A percentile compares a stretch with the other conserved stretches of the same genome.
These are phyloP conservation scores for Diophrys sp. DNA, from an alignment of 73 alveolate species.

Conservation along the genomic window DNA sequence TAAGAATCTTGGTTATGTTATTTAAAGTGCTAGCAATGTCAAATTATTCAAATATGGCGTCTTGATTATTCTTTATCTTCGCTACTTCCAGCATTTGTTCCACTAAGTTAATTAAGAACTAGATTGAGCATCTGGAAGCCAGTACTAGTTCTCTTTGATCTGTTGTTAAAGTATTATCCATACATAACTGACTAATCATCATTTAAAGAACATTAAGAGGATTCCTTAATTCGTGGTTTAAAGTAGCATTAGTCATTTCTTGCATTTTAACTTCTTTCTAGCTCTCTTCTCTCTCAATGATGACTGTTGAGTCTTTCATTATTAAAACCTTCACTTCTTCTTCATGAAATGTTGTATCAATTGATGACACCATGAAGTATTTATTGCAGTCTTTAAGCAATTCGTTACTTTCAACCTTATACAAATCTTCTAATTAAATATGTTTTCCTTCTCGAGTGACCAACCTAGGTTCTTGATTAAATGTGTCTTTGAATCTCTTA, in stretches of 20 bases:
- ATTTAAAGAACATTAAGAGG: not conserved
- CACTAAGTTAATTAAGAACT: not conserved
- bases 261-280: not conserved
- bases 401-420: no score
- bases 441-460: no score
- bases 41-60: not conserved
- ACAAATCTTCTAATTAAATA: no score
- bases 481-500: no score
- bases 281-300: not conserved
- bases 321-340: not conserved
- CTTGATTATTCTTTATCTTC: not conserved
- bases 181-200: not conserved
- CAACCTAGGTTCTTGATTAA: no score
- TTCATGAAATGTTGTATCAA: not conserved
- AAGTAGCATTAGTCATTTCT: not conserved
- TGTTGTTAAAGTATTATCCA: not conserved
- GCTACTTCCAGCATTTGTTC: not conserved
- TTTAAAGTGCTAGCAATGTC: not conserved
- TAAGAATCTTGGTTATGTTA: not conserved
- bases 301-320: not conserved
- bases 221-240: not conserved
- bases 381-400: no score
- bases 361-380: not conserved
- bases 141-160: not conserved
- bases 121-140: not conserved